Conservation (phyloP, 331 rosid genomes). For the Malus hybrid region DNA sequence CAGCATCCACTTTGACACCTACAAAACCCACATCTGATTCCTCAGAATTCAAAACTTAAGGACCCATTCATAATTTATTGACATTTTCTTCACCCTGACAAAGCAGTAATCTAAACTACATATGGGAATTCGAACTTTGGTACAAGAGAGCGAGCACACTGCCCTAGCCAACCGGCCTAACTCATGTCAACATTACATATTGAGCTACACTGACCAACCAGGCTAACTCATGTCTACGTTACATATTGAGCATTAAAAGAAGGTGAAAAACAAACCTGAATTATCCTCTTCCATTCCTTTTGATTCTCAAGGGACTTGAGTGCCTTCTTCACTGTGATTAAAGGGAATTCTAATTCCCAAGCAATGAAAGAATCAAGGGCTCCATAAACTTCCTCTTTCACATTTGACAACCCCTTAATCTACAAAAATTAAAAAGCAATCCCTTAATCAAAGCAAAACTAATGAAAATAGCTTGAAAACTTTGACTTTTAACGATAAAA, state of each 20-base stretch:
- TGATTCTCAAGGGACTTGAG: conserved; percentile 66
- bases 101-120: too few species aligned
- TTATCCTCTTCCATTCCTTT: conserved; percentile 82
- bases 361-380: conserved; percentile 97
- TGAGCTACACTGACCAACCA: neutral
- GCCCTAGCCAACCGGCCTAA: too few species aligned
- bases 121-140: too few species aligned
- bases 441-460: too few species aligned
- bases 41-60: neutral
- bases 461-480: too few species aligned
- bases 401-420: conserved; percentile 73
- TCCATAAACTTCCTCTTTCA: conserved; percentile 96
- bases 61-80: neutral
- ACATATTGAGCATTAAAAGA: neutral
- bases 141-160: too few species aligned
- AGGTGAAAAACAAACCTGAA: conserved; percentile 45
- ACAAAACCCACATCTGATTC: conserved; percentile 3
- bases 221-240: neutral
- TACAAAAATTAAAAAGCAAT: neutral
- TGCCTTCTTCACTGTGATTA: conserved; percentile 84
- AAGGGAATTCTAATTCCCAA: conserved; percentile 93
- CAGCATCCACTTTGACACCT: conserved; percentile 93
- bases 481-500: too few species aligned
- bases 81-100: too few species aligned
- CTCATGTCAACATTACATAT: too few species aligned